Base-by-base conservation (phyloP, 148 eudicot genomes). In the Spergularia marina region DNA sequence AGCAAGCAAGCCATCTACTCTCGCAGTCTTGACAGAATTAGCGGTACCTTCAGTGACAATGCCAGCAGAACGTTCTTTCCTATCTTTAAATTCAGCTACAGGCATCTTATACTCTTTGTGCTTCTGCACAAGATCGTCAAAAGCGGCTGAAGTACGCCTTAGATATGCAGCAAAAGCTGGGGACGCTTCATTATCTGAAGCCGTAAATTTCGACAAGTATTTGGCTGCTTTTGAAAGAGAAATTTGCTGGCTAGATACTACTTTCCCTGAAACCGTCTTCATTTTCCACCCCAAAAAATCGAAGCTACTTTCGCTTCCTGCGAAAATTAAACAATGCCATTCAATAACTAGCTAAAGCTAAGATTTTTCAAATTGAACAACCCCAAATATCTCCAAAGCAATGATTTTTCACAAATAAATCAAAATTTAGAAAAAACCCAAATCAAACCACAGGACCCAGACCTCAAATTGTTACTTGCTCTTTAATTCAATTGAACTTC, bases 141-240 rank as follows among this genome's bases (percentile, higher is more conserved):
- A 87, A 1, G 91, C 78, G 12, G 76, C 85, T 5, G 88, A 74
- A 55, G 96, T 74, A 18, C 92, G 92, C 25, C 65, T 77, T 56
- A 83, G 63, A 89, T 59, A 84, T 11, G 82, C 68, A 76, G 83
- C 65, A 58, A 86, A 82, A 0, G 92, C 80, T 39, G 85, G 83
- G 56, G 92, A 83, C 47, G 92, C 89, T 30, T 85, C 91, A 70
- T 89, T 85, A 64, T 89, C 89, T 1, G 78, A 55, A n/a, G 76
- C 60, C 59, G 83, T 84, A 68, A 89, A 91, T 16, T 68, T 74
- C 11, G 89, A 80, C 13, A 91, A 72, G 64, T 79, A 75, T 71
- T 73, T 86, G 1, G 91, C 85, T 2, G 96, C 91, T 70, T 80
- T 84, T 10, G 89, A 82, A 55, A 89, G 85, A 65, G 84, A 79